Evolutionary conservation across 2,329 filamentous ascomycete species (phyloP).

Genomic region (Arthrobotrys iridis): DNA sequence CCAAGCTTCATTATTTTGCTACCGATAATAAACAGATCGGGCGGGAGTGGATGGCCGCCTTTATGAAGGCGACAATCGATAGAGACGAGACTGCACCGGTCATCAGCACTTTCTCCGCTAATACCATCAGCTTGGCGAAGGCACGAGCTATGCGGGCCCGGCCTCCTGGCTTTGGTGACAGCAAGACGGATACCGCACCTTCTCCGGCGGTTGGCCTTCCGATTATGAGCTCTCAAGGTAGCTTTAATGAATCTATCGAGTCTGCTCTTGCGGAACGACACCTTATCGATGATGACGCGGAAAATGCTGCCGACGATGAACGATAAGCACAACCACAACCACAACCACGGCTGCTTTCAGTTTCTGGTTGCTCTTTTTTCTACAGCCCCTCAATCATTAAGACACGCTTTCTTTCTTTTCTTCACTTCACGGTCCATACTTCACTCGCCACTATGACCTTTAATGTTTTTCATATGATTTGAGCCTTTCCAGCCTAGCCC

Average conservation of each 20-base stretch:
- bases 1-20: slow-evolving; percentile 96
- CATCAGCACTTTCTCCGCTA: slow-evolving; percentile 93
- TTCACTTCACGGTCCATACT: slow-evolving; percentile 52
- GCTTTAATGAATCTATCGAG: slow-evolving; percentile 53
- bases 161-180: slow-evolving; percentile 70
- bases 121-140: slow-evolving; percentile 91
- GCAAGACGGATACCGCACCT: slow-evolving; percentile 28
- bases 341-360: too few relatives aligned
- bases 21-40: slow-evolving; percentile 89
- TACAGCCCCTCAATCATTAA: not conserved
- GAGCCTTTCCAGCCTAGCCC: not conserved
- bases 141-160: slow-evolving; percentile 87
- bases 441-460: slow-evolving; percentile 40
- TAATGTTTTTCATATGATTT: slow-evolving; percentile 23
- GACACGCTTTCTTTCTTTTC: slow-evolving; percentile 7
- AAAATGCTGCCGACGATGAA: slow-evolving; percentile 47
- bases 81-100: slow-evolving; percentile 82
- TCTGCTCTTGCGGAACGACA: slow-evolving; percentile 50
- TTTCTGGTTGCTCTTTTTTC: not conserved
- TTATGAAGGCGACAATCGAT: slow-evolving; percentile 99
- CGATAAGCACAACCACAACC: slow-evolving; percentile 13
- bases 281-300: slow-evolving; percentile 46
- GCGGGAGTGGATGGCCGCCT: slow-evolving; percentile 94
- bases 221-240: slow-evolving; percentile 53
- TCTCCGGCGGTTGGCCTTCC: slow-evolving; percentile 38